Evolutionary conservation across 768 basidiomycete species (phyloP), one percentile per base, ranked within the genome.

Genomic region (Lactifluus hygrophoroides): DNA sequence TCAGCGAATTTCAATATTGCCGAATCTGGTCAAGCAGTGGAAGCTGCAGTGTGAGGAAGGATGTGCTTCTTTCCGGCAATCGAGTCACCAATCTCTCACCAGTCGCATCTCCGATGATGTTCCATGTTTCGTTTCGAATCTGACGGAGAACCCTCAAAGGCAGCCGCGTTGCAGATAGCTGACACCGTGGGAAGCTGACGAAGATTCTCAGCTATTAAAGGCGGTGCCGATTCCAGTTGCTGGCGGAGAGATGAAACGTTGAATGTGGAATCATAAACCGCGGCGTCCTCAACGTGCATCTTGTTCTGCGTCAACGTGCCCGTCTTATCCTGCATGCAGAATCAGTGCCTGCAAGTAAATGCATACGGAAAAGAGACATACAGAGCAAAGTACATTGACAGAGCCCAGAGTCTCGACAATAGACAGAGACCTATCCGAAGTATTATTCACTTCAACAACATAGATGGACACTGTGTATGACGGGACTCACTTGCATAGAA

Each of bases 321-420:
- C 0, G 82, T 82, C 68, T 86, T 86, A 66, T 86, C 79, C 63
- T 64, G 43, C 10, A 4, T 19, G 64, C 3, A 9, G 30, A 7
- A 32, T 27, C 17, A 37, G 32, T 25, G 0, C 14, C 16, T 3
- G 10, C 32, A 7, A 27, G 23, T 38, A 3, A 19, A 62, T n/a
- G 68, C 25, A 21, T 3, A n/a, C 38, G 11, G 27, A 3, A 40
- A 30, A 1, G 37, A 9, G 47, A 37, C 40, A 17, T 27, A 64
- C 63, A 5, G 75, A 75, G 60, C 75, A 75, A 8, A 79, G 59
- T 27, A 77, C 77, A 54, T 80, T 79, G 66, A 86, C 82, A 9
- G 79, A 75, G 7, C 85, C 85, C 5, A 87, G 73, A 7, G 81
- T 82, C 67, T 87, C 85, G 30, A 87, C 82, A 6, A 82, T 86